A percentile compares a stretch with the other conserved stretches of the same genome.
Evolutionary conservation across 73 alveolate species (phyloP).

Genomic region (Effrenium voratum): DNA sequence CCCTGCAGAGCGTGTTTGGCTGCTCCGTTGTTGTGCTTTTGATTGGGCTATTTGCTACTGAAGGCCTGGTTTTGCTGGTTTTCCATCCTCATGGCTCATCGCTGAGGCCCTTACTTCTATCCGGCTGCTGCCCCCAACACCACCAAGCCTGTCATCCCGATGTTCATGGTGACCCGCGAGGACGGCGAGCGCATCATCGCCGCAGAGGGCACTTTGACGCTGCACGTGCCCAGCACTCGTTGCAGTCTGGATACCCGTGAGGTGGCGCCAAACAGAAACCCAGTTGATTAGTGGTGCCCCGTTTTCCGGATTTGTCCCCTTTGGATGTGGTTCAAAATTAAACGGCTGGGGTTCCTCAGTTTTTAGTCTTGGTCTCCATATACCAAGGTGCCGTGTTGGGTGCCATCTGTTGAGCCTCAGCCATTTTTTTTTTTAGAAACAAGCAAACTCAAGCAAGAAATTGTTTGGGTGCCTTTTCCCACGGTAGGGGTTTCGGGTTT

Average conservation of each 20-base stretch:
- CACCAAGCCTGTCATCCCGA: not conserved
- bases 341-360: too few relatives aligned
- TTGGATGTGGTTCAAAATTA: too few relatives aligned
- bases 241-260: conserved; percentile 60
- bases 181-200: conserved; percentile 69
- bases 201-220: not conserved
- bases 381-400: too few relatives aligned
- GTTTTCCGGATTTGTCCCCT: too few relatives aligned
- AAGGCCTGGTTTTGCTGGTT: not conserved
- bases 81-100: not conserved
- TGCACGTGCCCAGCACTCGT: conserved; percentile 33
- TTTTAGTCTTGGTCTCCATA: too few relatives aligned
- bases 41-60: not conserved
- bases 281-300: not conserved
- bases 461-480: too few relatives aligned
- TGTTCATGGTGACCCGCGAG: conserved; percentile 79
- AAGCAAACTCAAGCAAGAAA: too few relatives aligned
- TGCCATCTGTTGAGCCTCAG: too few relatives aligned
- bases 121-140: not conserved
- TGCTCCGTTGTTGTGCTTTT: too few relatives aligned
- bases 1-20: too few relatives aligned
- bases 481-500: too few relatives aligned
- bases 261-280: conserved; percentile 2
- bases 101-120: conserved; percentile 21
- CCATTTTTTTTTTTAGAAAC: too few relatives aligned